A percentile compares a stretch with the other conserved stretches of the same genome.
Conservation (phyloP, 768 basidiomycete genomes). For the Cystofilobasidium ferigula region DNA sequence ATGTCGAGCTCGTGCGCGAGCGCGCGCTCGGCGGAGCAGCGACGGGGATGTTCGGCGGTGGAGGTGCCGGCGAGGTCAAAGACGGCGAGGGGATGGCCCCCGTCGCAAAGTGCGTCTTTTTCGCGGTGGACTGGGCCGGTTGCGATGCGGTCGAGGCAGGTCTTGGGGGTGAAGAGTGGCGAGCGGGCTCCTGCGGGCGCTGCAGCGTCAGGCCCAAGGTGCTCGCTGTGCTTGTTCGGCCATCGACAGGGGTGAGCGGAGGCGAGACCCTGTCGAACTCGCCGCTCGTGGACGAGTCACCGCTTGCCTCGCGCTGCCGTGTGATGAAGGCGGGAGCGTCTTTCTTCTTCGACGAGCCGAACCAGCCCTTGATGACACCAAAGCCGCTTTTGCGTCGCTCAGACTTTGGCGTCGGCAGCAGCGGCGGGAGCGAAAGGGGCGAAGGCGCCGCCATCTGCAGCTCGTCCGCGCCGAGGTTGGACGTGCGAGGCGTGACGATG, state of each 20-base stretch:
- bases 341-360: not conserved
- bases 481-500: not conserved
- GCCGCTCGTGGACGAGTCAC: not conserved
- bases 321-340: not conserved
- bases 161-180: not conserved
- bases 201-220: not conserved
- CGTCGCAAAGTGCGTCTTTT: not conserved
- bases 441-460: not conserved
- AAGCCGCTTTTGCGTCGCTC: not conserved
- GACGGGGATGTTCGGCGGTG: not conserved
- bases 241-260: not conserved
- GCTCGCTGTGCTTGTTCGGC: not conserved
- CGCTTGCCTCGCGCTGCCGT: not conserved
- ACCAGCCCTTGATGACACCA: constrained; percentile 2
- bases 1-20: not conserved
- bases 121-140: not conserved
- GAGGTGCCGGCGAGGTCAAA: not conserved
- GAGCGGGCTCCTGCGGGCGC: not conserved
- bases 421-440: not conserved
- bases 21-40: not conserved
- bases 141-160: not conserved
- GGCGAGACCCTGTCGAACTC: not conserved
- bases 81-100: not conserved
- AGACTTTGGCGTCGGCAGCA: not conserved
- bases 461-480: not conserved